Conservation (phyloP, 768 basidiomycete species). For the Lentinula lateritia region DNA sequence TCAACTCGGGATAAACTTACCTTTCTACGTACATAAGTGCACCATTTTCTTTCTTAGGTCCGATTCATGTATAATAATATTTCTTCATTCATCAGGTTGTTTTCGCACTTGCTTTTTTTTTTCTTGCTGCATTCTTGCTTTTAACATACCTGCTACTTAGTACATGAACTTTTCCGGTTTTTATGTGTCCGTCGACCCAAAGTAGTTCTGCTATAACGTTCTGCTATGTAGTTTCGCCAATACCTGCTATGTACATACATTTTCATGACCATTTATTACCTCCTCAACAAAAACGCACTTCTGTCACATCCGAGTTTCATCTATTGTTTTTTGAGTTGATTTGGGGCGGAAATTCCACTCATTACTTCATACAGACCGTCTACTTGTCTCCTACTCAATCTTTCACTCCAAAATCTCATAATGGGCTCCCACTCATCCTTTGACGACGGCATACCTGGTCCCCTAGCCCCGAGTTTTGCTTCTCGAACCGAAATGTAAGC, state of each 20-base stretch:
- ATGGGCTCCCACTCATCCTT: conserved; percentile 77
- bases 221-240: neutral
- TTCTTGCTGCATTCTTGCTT: neutral
- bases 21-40: neutral
- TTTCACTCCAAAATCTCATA: conserved; percentile 84
- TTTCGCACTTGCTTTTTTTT: neutral
- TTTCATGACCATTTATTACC: neutral
- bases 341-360: conserved; percentile 24
- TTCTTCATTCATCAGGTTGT: neutral
- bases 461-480: conserved; percentile 33
- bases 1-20: neutral
- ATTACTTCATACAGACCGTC: conserved; percentile 70
- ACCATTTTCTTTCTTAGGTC: neutral
- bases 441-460: conserved; percentile 66
- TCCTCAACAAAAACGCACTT: neutral
- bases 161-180: neutral
- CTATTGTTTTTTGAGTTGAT: neutral
- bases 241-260: neutral
- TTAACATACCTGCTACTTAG: neutral
- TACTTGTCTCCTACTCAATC: conserved; percentile 47
- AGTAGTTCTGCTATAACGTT: neutral
- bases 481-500: conserved; percentile 51
- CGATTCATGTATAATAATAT: neutral
- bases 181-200: neutral
- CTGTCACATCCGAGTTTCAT: neutral